These are phyloP conservation scores for Phialocephala sp. DNA, from an alignment of 2,329 filamentous ascomycete species.

Conservation along the genomic window DNA sequence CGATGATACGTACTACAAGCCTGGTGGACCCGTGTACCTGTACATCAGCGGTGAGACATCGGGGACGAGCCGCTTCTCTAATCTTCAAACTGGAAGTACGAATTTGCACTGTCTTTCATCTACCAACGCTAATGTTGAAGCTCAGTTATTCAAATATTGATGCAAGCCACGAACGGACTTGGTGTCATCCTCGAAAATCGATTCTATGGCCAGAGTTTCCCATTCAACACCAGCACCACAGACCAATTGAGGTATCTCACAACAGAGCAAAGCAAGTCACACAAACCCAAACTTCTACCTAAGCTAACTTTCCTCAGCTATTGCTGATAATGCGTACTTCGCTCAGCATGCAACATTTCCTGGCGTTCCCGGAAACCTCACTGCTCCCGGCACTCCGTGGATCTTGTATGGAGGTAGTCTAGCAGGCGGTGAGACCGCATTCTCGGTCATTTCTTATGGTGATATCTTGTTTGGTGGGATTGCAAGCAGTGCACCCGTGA, in stretches of 20 bases:
- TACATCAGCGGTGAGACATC: conserved; percentile 54
- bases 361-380: conserved; percentile 49
- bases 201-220: conserved; percentile 56
- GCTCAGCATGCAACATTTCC: conserved; percentile 53
- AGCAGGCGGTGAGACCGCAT: conserved; percentile 50
- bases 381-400: conserved; percentile 52
- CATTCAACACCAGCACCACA: conserved; percentile 53
- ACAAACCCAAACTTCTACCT: background rate
- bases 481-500: conserved; percentile 51
- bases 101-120: conserved; percentile 35
- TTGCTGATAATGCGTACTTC: conserved; percentile 59
- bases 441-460: conserved; percentile 53
- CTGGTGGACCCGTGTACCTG: conserved; percentile 57
- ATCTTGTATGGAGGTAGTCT: conserved; percentile 52
- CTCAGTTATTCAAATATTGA: conserved; percentile 56
- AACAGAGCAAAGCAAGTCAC: conserved; percentile 51
- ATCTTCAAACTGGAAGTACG: conserved; percentile 47
- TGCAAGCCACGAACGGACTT: conserved; percentile 58
- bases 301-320: conserved; percentile 38
- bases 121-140: conserved; percentile 38
- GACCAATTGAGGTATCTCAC: conserved; percentile 56
- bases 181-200: conserved; percentile 60
- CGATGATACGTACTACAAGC: conserved; percentile 57
- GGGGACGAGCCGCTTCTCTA: conserved; percentile 47
- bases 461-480: conserved; percentile 55